Base-by-base conservation (phyloP, 768 basidiomycete species). In the Tricholoma terreum region DNA sequence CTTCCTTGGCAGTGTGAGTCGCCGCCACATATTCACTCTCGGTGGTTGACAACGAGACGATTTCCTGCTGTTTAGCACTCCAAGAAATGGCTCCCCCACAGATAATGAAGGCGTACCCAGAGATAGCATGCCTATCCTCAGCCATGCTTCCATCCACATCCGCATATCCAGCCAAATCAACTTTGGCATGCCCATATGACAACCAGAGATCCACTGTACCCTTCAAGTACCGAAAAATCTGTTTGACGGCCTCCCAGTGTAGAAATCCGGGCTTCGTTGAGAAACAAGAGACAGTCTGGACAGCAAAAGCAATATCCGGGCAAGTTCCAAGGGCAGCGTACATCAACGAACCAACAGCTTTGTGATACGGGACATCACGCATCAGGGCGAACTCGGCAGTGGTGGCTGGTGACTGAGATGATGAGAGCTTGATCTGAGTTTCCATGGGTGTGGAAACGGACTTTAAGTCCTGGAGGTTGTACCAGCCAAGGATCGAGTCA, bases 251-350 rank as follows among this genome's bases (percentile, higher is more conserved):
- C 1, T 60, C 55, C 70, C 75, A 78, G 59, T 82, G 79, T 1
- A 49, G 54, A 1, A 35, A 24, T 5, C 61, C 58, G 0, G 76
- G 77, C 52, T 74, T 71, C 1, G 57, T 34, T 12, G 63, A 58
- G 63, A 72, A 78, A 17, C 70, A 72, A 2, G 67, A 59, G 1
- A 80, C n/a, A n/a, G n/a, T n/a, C n/a, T n/a, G n/a, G n/a, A n/a
- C n/a, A n/a, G n/a, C n/a, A n/a, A n/a, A n/a, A 58, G 1, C 57
- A 48, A 80, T 78, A 59, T 80, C 76, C 0, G 76, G 75, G 1
- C 72, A 67, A 1, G 73, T 73, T 3, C 50, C 24, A 19, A 51
- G 50, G 2, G 34, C 2, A 12, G 50, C 4, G 17, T 61, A n/a
- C n/a, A n/a, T n/a, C n/a, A n/a, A n/a, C n/a, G n/a, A n/a, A n/a